These are phyloP conservation scores for Astragalus membranaceus DNA, from an alignment of 306 rosid genomes.

Conservation along the genomic window DNA sequence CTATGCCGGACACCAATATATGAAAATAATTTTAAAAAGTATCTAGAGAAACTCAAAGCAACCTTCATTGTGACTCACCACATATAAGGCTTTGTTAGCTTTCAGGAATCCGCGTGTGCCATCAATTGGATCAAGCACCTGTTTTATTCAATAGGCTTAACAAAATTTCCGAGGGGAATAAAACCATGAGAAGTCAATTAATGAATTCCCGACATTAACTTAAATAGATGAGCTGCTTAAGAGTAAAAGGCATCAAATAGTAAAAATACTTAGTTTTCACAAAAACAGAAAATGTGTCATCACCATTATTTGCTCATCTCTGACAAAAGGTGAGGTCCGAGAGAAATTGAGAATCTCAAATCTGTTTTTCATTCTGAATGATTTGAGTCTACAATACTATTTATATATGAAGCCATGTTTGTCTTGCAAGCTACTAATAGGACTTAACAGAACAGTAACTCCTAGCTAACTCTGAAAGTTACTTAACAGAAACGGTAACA, in stretches of 20 bases:
- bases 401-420: not conserved
- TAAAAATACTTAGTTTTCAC: not conserved
- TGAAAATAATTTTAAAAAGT: not conserved
- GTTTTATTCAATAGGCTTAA: conserved; percentile 22
- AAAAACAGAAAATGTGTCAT: not conserved
- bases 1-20: not conserved
- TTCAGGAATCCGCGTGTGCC: conserved; percentile 77
- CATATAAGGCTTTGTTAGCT: conserved; percentile 58
- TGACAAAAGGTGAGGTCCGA: not conserved
- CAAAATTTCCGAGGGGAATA: conserved; percentile 6
- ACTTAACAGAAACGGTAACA: not conserved
- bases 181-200: conserved; percentile 9
- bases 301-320: not conserved
- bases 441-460: not conserved
- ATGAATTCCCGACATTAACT: not conserved
- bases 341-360: not conserved
- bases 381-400: not conserved
- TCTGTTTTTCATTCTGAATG: not conserved
- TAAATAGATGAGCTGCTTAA: not conserved
- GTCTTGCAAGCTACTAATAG: not conserved
- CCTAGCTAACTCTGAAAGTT: not conserved
- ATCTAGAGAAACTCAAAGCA: conserved; percentile 1
- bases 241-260: not conserved
- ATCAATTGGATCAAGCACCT: conserved; percentile 92
- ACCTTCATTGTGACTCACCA: conserved; percentile 42